Evolutionary conservation across 805 yeast species (phyloP).

Genomic region (Blastobotrys muscicola): DNA sequence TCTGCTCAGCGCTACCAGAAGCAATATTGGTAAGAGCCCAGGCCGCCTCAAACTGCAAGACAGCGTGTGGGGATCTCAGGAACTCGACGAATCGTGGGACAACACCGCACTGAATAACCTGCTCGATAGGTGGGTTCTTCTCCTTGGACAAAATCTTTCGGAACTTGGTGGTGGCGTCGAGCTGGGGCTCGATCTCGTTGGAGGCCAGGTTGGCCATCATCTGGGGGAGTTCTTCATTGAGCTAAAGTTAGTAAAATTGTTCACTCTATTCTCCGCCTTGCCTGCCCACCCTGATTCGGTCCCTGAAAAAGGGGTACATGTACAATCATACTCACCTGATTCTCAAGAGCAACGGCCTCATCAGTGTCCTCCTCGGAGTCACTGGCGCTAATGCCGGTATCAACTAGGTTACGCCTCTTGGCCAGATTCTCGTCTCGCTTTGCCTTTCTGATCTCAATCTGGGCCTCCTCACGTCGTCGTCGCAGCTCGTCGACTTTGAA

Average conservation of each 20-base stretch:
- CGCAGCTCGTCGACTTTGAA: constrained; percentile 94
- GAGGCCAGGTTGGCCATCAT: constrained; percentile 78
- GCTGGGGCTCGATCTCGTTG: constrained; percentile 64
- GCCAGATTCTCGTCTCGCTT: constrained; percentile 91
- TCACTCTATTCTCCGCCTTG: not conserved
- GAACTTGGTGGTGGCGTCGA: constrained; percentile 84
- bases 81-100: constrained; percentile 85
- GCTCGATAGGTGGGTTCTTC: constrained; percentile 90
- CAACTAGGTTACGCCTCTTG: constrained; percentile 76
- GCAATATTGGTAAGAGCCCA: constrained; percentile 99
- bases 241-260: constrained; percentile 15
- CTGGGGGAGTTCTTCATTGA: constrained; percentile 56
- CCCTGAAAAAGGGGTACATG: not conserved
- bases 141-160: constrained; percentile 91
- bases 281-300: not conserved
- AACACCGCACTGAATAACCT: constrained; percentile 87
- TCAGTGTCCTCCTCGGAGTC: constrained; percentile 46
- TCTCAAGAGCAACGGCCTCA: constrained; percentile 32
- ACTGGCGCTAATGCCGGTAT: constrained; percentile 33
- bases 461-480: constrained; percentile 95
- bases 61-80: constrained; percentile 65
- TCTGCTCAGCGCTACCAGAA: constrained; percentile 84
- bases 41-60: constrained; percentile 94
- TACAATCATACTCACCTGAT: constrained; percentile 14
- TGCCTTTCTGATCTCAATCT: constrained; percentile 91